Percentiles rank a stretch among this genome's conserved stretches.
Conservation (phyloP, 441 rosid genomes). For the Populus hybrid region DNA sequence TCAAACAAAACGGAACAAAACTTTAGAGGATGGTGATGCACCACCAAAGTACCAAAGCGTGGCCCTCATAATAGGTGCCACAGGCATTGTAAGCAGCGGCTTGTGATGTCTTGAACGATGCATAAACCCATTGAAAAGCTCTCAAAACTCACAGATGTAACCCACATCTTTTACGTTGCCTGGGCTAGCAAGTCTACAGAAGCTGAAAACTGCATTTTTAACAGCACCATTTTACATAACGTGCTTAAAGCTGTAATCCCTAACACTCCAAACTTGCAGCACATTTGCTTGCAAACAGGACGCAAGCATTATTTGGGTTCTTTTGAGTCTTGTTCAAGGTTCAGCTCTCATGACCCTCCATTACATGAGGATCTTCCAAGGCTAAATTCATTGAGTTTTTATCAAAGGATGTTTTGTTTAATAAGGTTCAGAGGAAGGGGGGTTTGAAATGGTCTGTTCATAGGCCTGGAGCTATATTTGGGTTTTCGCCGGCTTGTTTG, state of each 20-base stretch:
- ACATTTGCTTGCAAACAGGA: constrained; percentile 45
- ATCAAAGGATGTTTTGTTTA: constrained; percentile 60
- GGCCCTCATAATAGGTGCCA: constrained; percentile 60
- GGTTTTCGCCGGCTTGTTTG: constrained; percentile 60
- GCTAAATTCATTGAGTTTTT: constrained; percentile 44
- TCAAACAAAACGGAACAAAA: constrained; percentile 41
- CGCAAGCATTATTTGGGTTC: constrained; percentile 44
- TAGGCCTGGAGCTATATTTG: constrained; percentile 47
- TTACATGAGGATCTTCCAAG: constrained; percentile 68
- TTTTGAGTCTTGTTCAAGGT: constrained; percentile 14
- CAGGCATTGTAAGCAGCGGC: constrained; percentile 75
- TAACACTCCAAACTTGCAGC: constrained; percentile 33
- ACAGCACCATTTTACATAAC: constrained; percentile 52
- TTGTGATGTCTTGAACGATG: constrained; percentile 50
- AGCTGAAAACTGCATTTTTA: constrained; percentile 45
- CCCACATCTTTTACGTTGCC: constrained; percentile 62
- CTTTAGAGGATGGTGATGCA: constrained; percentile 45
- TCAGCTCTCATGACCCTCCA: constrained; percentile 43
- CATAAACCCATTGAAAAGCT: constrained; percentile 45
- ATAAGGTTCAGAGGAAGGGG: constrained; percentile 42
- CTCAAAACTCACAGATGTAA: constrained; percentile 52
- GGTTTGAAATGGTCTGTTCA: constrained; percentile 57
- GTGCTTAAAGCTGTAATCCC: constrained; percentile 36
- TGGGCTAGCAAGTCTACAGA: constrained; percentile 52
- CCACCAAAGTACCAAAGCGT: constrained; percentile 48